Conservation (phyloP, 2,329 filamentous ascomycete species). For the Neurospora crassa region DNA sequence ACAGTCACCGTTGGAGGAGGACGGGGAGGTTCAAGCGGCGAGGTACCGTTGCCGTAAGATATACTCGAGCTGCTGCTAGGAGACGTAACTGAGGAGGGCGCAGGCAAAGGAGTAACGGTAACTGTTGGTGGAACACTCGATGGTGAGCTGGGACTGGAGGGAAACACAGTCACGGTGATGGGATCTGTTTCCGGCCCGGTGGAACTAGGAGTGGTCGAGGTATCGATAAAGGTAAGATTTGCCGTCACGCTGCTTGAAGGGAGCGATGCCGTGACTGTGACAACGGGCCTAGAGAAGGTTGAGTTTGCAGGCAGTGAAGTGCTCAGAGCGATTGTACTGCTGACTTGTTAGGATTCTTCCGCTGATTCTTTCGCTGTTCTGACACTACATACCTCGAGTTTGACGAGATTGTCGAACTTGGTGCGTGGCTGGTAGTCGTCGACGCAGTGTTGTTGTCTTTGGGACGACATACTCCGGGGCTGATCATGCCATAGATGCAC, state of each 20-base stretch:
- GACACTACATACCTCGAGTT: constrained; percentile 10
- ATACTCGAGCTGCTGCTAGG: neutral
- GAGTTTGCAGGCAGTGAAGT: constrained; percentile 4
- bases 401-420: constrained; percentile 5
- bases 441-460: constrained; percentile 6
- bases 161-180: constrained; percentile 6
- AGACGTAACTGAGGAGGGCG: neutral
- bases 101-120: neutral
- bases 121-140: neutral
- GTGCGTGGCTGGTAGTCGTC: constrained; percentile 8
- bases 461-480: constrained; percentile 18
- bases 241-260: constrained; percentile 4
- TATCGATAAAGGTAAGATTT: neutral
- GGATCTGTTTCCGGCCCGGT: neutral
- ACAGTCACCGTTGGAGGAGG: neutral
- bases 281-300: neutral
- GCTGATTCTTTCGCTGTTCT: neutral
- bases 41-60: neutral
- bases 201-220: neutral
- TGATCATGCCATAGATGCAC: constrained; percentile 23
- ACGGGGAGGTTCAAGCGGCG: neutral
- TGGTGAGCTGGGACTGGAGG: constrained; percentile 1
- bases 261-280: constrained; percentile 5
- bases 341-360: neutral
- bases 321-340: constrained; percentile 2